Evolutionary conservation across 139 green algal species (phyloP).

Genomic region (Picochlorum sp.): DNA sequence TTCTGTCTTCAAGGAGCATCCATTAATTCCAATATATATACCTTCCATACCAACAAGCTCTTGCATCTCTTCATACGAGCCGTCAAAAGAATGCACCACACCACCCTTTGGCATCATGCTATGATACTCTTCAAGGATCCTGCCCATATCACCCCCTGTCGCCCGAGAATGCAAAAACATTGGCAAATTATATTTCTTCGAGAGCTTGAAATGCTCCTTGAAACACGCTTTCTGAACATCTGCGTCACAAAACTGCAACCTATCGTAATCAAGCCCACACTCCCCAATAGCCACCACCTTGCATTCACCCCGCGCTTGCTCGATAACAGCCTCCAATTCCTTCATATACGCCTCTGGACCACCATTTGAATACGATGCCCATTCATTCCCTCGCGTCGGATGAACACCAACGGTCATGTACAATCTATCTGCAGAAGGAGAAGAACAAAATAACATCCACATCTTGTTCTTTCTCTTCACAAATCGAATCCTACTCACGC

Average conservation of each 20-base stretch:
- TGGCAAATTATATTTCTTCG: constrained; percentile 43
- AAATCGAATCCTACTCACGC: not conserved
- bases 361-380: constrained; percentile 36
- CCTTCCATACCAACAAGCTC: constrained; percentile 33
- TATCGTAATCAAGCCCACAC: constrained; percentile 67
- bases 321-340: constrained; percentile 33
- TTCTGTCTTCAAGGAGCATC: constrained; percentile 79
- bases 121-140: constrained; percentile 42
- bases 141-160: constrained; percentile 61
- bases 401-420: constrained; percentile 80
- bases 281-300: constrained; percentile 84
- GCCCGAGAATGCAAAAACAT: constrained; percentile 84
- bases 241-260: constrained; percentile 72
- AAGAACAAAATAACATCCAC: constrained; percentile 18
- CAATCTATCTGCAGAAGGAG: constrained; percentile 25
- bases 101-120: constrained; percentile 15
- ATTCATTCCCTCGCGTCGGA: constrained; percentile 69
- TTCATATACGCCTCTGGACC: constrained; percentile 41
- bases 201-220: constrained; percentile 58
- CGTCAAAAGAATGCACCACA: constrained; percentile 85
- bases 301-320: constrained; percentile 35
- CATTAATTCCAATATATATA: constrained; percentile 69
- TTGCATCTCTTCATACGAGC: constrained; percentile 49
- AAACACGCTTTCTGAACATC: constrained; percentile 60
- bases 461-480: not conserved